Percentiles rank a stretch among this genome's conserved stretches.
These are phyloP conservation scores for Hyphodiscus sp. DNA, from an alignment of 2,329 filamentous ascomycete genomes.

Conservation along the genomic window DNA sequence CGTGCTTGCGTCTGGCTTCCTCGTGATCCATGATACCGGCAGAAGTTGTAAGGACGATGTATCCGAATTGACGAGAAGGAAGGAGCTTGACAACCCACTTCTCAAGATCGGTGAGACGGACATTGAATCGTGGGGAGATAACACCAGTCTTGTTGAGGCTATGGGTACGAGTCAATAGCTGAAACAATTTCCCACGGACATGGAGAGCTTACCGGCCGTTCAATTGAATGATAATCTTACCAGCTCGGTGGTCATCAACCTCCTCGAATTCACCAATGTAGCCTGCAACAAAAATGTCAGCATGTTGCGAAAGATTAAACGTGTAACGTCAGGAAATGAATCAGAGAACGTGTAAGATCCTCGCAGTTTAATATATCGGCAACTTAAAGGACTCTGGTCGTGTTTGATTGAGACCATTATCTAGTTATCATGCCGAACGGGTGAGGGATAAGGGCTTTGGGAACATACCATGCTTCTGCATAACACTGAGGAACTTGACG, in stretches of 20 bases:
- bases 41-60: slow-evolving; percentile 97
- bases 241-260: slow-evolving; percentile 97
- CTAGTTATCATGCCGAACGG: slow-evolving; percentile 99
- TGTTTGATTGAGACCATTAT: slow-evolving; percentile 80
- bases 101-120: slow-evolving; percentile 95
- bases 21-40: slow-evolving; percentile 99
- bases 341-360: slow-evolving; percentile 98
- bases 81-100: slow-evolving; percentile 99
- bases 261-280: slow-evolving; percentile 99
- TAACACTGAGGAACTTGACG: slow-evolving; percentile 97
- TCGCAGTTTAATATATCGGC: slow-evolving; percentile 89
- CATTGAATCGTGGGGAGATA: slow-evolving; percentile 99
- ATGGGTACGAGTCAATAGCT: slow-evolving; percentile 11
- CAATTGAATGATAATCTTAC: slow-evolving; percentile 99
- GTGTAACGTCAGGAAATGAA: slow-evolving; percentile 68
- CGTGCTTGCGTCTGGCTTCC: slow-evolving; percentile 98
- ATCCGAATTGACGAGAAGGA: slow-evolving; percentile 99
- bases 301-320: slow-evolving; percentile 95
- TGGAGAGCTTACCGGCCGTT: slow-evolving; percentile 66
- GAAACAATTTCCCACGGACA: not conserved
- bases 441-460: slow-evolving; percentile 7
- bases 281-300: slow-evolving; percentile 58
- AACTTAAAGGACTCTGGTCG: slow-evolving; percentile 99
- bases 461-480: slow-evolving; percentile 97
- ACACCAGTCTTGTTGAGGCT: slow-evolving; percentile 97